Percentiles rank a stretch among this genome's conserved stretches.
Evolutionary conservation across 768 basidiomycete genomes (phyloP).

Genomic region (Suillus spraguei): DNA sequence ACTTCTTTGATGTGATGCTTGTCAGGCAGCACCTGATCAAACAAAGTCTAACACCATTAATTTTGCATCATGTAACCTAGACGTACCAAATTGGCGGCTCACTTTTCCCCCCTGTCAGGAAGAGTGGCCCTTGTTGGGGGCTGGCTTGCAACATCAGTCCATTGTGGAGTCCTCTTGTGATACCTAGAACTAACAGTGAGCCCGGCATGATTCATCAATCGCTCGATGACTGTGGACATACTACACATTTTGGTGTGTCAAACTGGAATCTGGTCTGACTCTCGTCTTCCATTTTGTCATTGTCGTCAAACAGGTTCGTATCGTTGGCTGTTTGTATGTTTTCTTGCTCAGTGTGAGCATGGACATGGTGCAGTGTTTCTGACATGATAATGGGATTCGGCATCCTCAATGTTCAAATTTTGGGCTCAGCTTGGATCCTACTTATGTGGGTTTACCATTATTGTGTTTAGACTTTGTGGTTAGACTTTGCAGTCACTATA

Average conservation of each 20-base stretch:
- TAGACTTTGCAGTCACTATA: too few species aligned
- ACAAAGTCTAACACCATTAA: background rate
- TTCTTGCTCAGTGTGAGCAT: background rate
- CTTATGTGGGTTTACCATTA: background rate
- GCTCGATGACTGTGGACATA: background rate
- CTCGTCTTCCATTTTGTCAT: background rate
- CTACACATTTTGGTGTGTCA: background rate
- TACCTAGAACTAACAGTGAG: background rate
- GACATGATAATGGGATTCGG: background rate
- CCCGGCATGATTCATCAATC: background rate
- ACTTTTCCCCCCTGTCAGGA: background rate
- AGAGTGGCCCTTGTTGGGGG: background rate
- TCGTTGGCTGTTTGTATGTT: background rate
- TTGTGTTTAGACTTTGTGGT: background rate
- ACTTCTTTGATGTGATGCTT: conserved; percentile 11
- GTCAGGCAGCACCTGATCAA: background rate
- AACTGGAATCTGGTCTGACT: background rate
- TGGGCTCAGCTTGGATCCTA: background rate
- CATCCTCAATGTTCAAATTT: background rate
- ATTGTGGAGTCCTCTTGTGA: background rate
- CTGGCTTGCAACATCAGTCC: background rate
- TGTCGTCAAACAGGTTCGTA: background rate
- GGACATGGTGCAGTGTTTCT: background rate
- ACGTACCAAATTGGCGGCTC: background rate
- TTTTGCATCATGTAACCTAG: background rate